phyloP scores from a whole-genome alignment of 73 alveolate genomes.

The Uronychia binucleata region DNA sequence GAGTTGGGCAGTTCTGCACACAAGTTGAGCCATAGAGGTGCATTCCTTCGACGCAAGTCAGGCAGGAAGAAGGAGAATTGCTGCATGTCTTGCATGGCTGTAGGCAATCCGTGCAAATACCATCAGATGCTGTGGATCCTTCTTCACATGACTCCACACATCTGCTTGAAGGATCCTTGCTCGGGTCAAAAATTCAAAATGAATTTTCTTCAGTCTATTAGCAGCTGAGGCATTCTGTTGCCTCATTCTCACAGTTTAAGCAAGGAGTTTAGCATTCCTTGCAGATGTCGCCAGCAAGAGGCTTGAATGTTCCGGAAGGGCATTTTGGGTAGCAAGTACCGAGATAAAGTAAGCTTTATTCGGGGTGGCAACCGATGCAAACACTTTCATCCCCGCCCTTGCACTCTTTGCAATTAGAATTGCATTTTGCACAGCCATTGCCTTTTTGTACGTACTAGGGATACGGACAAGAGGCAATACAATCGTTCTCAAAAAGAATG shows the following conservation, averaged over 20 bases:
- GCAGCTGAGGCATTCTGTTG: neutral
- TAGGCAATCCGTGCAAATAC: conserved; percentile 5
- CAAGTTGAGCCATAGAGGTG: conserved; percentile 1
- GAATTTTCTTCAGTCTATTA: neutral
- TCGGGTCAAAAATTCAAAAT: neutral
- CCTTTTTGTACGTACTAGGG: neutral
- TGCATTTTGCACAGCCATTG: neutral
- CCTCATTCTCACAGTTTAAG: neutral
- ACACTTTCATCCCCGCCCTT: neutral
- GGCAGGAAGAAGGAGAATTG: conserved; percentile 1
- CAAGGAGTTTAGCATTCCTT: neutral
- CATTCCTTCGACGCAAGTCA: conserved; percentile 4
- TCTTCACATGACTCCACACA: neutral
- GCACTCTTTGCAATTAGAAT: neutral
- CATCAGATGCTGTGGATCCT: neutral
- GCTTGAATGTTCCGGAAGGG: neutral
- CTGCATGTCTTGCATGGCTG: conserved; percentile 1
- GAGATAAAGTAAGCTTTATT: neutral
- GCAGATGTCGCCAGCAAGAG: neutral
- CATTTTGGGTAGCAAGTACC: neutral
- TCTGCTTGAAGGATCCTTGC: neutral
- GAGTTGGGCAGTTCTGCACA: neutral
- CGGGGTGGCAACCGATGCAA: neutral
- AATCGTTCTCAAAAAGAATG: neutral
- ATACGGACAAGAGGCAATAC: neutral